Percentiles rank a stretch among this genome's conserved stretches.
These are phyloP conservation scores for Citrullus colocynthis DNA, from an alignment of 306 rosid genomes.

Conservation along the genomic window DNA sequence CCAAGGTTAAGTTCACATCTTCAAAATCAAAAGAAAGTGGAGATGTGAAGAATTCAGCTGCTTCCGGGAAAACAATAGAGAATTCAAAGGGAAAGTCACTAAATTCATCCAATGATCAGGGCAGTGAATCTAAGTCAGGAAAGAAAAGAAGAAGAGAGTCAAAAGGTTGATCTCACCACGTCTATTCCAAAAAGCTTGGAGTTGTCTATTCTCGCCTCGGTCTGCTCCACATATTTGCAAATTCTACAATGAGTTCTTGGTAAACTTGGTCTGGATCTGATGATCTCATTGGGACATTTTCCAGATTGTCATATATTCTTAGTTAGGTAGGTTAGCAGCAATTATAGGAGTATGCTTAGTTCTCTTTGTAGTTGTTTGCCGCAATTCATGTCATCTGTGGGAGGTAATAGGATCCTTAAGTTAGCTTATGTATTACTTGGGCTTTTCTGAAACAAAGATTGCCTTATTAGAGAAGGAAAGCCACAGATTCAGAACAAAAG, in stretches of 20 bases:
- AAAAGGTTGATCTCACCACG: constrained; percentile 18
- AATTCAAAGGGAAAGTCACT: constrained; percentile 35
- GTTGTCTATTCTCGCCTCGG: not conserved
- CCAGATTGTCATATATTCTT: constrained; percentile 8
- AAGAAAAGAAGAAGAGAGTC: constrained; percentile 57
- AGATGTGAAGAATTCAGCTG: constrained; percentile 18
- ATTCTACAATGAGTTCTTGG: constrained; percentile 5
- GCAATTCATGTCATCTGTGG: constrained; percentile 3
- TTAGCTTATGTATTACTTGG: constrained; percentile 6
- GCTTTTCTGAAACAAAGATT: constrained; percentile 2
- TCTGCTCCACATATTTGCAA: not conserved
- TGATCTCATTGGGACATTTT: not conserved
- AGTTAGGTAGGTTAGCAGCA: constrained; percentile 6
- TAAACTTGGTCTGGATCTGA: not conserved
- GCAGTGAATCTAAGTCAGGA: constrained; percentile 42
- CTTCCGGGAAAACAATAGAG: constrained; percentile 25
- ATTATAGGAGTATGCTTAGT: not conserved
- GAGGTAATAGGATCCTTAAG: not conserved
- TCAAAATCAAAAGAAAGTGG: constrained; percentile 32
- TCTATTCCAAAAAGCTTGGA: not conserved
- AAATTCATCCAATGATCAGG: constrained; percentile 35
- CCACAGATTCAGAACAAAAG: not conserved
- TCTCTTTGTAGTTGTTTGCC: not conserved
- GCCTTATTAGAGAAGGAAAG: not conserved
- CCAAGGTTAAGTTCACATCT: constrained; percentile 38